phyloP scores from a whole-genome alignment of 768 basidiomycete genomes.

The button mushroom (Agaricus bisporus) region DNA sequence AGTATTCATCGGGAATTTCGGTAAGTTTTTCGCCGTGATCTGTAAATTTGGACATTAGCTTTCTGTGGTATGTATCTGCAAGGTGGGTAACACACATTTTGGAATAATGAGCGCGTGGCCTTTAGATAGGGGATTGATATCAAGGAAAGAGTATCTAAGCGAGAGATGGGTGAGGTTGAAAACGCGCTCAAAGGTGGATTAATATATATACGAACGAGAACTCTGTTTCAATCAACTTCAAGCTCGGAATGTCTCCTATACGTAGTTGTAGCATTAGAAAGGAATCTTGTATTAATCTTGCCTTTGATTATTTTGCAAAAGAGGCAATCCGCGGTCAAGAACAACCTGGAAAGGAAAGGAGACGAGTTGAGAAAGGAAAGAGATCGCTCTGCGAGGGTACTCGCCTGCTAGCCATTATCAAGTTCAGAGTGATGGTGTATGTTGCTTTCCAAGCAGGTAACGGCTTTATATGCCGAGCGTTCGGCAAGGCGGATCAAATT shows the following conservation, averaged over 20 bases:
- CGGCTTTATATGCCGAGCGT: too few species aligned
- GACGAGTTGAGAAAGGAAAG: too few species aligned
- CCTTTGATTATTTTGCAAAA: slow-evolving; percentile 97
- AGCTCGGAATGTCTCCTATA: slow-evolving; percentile 84
- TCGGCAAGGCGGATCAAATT: too few species aligned
- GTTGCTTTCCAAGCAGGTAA: too few species aligned
- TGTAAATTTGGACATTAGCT: slow-evolving; percentile 20
- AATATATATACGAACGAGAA: slow-evolving; percentile 44
- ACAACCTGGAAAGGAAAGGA: too few species aligned
- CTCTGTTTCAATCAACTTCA: slow-evolving; percentile 76
- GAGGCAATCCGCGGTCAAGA: slow-evolving; percentile 41
- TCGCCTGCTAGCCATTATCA: too few species aligned
- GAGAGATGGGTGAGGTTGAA: neutral
- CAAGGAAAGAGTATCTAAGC: slow-evolving; percentile 79
- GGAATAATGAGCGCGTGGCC: slow-evolving; percentile 93
- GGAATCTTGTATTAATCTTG: slow-evolving; percentile 16
- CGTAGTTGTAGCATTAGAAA: neutral
- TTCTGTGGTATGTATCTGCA: neutral
- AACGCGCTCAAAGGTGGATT: neutral
- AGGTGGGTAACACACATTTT: slow-evolving; percentile 54
- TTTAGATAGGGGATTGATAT: slow-evolving; percentile 84
- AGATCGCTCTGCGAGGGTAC: too few species aligned
- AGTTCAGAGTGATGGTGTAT: too few species aligned
- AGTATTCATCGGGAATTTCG: slow-evolving; percentile 81
- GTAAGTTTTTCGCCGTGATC: slow-evolving; percentile 85